Conservation (phyloP, 768 basidiomycete genomes). For the Cyclocybe aegerita region DNA sequence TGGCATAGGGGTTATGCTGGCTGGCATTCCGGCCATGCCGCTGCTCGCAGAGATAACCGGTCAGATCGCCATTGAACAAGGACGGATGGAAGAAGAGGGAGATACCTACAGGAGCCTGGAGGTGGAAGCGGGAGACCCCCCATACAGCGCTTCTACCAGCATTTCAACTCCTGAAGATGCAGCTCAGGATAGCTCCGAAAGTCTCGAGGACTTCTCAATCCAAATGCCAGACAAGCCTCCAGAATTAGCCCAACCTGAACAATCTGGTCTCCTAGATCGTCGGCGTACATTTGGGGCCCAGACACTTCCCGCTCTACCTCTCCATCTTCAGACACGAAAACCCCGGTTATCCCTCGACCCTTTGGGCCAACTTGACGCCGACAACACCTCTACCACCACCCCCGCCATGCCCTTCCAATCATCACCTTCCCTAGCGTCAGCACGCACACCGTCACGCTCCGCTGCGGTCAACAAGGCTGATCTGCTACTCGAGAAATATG, state of each 20-base stretch:
- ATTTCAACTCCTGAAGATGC: conserved; percentile 38
- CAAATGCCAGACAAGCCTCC: conserved; percentile 2
- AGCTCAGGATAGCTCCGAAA: conserved; percentile 37
- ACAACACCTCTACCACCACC: conserved; percentile 18
- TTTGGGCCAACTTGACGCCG: conserved; percentile 63
- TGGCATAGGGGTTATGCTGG: conserved; percentile 81
- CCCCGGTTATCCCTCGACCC: conserved; percentile 72
- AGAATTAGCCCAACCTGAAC: conserved; percentile 11
- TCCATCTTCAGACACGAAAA: conserved; percentile 55
- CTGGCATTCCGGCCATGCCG: conserved; percentile 78
- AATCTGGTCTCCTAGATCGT: conserved; percentile 27
- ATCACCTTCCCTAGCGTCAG: conserved; percentile 63
- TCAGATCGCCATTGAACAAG: conserved; percentile 87
- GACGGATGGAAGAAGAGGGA: conserved; percentile 67
- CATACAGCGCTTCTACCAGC: conserved; percentile 14
- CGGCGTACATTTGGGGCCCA: conserved; percentile 65
- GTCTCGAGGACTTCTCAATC: conserved; percentile 21
- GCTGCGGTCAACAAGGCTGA: conserved; percentile 48
- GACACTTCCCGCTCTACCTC: conserved; percentile 71
- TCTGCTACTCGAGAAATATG: conserved; percentile 65
- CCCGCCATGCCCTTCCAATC: conserved; percentile 59
- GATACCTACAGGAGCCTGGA: conserved; percentile 49
- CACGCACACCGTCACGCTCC: conserved; percentile 43
- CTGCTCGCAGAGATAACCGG: conserved; percentile 72
- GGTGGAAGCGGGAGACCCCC: conserved; percentile 45